These are phyloP conservation scores for Cucurbita maxima DNA, from an alignment of 306 rosid genomes.

Conservation along the genomic window DNA sequence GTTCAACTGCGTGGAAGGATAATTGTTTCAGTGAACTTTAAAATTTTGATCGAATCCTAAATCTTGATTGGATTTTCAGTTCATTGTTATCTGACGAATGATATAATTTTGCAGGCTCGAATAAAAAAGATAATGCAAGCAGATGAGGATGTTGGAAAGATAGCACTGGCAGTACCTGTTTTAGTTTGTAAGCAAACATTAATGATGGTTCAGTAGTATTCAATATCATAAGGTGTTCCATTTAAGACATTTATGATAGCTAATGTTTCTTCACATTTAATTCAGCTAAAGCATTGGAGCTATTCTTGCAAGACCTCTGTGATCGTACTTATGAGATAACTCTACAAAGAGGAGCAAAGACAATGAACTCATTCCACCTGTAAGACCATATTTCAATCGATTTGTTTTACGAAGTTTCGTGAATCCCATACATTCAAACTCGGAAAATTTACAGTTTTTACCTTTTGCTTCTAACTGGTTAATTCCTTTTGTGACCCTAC, in stretches of 20 bases:
- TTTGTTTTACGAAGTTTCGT: background rate
- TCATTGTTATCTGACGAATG: slow-evolving; percentile 12
- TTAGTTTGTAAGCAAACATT: slow-evolving; percentile 64
- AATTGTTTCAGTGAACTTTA: no score
- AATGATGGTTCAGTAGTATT: slow-evolving; percentile 7
- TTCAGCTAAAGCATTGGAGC: slow-evolving; percentile 88
- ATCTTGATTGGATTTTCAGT: background rate
- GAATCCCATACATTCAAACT: background rate
- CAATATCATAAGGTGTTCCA: background rate
- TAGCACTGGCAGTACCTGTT: slow-evolving; percentile 92
- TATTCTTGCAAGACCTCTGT: slow-evolving; percentile 95
- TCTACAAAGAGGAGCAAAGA: slow-evolving; percentile 93
- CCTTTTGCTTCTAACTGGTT: background rate
- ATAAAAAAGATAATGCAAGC: slow-evolving; percentile 98
- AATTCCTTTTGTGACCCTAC: background rate
- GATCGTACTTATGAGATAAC: slow-evolving; percentile 91
- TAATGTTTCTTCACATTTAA: slow-evolving; percentile 12
- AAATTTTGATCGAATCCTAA: no score
- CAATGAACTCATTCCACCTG: slow-evolving; percentile 91
- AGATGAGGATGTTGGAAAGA: slow-evolving; percentile 92
- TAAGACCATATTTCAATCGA: slow-evolving; percentile 24
- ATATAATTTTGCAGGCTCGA: slow-evolving; percentile 46
- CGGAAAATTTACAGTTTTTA: background rate
- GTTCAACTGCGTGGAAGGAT: no score
- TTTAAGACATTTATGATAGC: background rate